phyloP scores from a whole-genome alignment of 2,329 filamentous ascomycete genomes.

The Aspergillus terreus region DNA sequence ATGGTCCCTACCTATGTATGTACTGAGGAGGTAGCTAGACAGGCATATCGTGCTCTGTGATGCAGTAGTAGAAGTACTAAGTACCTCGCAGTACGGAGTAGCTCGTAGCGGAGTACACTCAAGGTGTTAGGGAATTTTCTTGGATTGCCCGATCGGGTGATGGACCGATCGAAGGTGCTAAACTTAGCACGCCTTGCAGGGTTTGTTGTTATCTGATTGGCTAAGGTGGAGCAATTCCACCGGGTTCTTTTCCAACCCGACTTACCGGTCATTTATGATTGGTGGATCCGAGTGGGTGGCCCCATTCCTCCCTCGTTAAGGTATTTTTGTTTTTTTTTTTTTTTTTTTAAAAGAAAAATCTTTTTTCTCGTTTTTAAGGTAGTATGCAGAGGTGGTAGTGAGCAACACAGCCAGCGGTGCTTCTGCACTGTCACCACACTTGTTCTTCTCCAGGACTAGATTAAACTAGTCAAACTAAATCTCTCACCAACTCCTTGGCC shows the following conservation, averaged over 20 bases:
- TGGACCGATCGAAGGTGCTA: constrained; percentile 24
- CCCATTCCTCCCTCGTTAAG: constrained; percentile 5
- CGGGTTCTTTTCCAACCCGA: constrained; percentile 2
- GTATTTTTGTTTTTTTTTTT: neutral
- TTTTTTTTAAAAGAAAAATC: no score
- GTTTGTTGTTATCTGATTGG: constrained; percentile 9
- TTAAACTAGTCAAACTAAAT: neutral
- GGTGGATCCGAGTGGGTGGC: constrained; percentile 5
- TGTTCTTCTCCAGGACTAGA: neutral
- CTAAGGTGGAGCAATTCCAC: constrained; percentile 7
- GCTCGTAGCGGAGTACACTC: neutral
- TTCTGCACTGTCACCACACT: constrained; percentile 31
- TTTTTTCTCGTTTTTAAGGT: constrained; percentile 5
- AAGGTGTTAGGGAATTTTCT: neutral
- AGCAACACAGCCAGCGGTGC: constrained; percentile 13
- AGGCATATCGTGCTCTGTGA: no score
- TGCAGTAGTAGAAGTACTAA: no score
- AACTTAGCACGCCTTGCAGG: constrained; percentile 24
- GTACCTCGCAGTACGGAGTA: neutral
- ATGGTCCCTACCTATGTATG: neutral
- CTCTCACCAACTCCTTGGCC: neutral
- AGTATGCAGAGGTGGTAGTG: constrained; percentile 12
- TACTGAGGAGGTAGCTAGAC: neutral
- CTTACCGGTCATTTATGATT: neutral
- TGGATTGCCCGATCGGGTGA: neutral